phyloP scores from a whole-genome alignment of 106 monocot species.

The Acorus calamus region DNA sequence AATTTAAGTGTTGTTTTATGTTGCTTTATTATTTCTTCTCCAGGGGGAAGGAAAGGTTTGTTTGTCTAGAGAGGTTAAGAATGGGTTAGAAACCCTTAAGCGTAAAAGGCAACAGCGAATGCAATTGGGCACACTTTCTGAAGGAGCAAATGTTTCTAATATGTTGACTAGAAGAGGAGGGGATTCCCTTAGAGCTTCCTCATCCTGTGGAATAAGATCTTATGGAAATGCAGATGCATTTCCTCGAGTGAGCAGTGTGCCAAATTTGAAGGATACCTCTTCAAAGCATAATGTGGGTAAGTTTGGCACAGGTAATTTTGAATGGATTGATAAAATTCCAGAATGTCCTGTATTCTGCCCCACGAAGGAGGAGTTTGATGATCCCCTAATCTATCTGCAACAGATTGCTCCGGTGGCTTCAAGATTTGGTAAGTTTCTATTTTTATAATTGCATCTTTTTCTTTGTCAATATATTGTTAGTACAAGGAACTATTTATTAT shows the following conservation, averaged over 20 bases:
- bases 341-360: slow-evolving; percentile 84
- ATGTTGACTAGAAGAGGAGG: slow-evolving; percentile 53
- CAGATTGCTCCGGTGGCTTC: slow-evolving; percentile 65
- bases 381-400: slow-evolving; percentile 73
- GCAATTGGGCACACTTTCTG: slow-evolving; percentile 16
- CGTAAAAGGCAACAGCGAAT: slow-evolving; percentile 32
- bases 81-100: slow-evolving; percentile 55
- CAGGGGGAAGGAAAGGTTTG: slow-evolving; percentile 63
- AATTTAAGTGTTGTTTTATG: too few relatives aligned
- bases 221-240: slow-evolving; percentile 8
- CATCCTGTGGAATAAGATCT: slow-evolving; percentile 32
- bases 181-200: slow-evolving; percentile 38
- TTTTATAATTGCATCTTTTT: too few relatives aligned
- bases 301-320: slow-evolving; percentile 58
- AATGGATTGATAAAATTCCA: slow-evolving; percentile 81
- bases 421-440: slow-evolving; percentile 48
- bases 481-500: too few relatives aligned
- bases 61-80: slow-evolving; percentile 45
- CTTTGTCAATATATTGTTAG: too few relatives aligned
- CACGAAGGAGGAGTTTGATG: slow-evolving; percentile 80
- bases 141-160: slow-evolving; percentile 20
- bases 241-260: not conserved
- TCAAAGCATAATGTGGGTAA: slow-evolving; percentile 43
- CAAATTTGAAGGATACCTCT: slow-evolving; percentile 27
- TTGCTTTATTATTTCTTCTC: too few relatives aligned